Percentiles rank a stretch among this genome's conserved stretches.
Evolutionary conservation across 164 flowering plant species (phyloP).

Genomic region (Cinnamomum micranthum): DNA sequence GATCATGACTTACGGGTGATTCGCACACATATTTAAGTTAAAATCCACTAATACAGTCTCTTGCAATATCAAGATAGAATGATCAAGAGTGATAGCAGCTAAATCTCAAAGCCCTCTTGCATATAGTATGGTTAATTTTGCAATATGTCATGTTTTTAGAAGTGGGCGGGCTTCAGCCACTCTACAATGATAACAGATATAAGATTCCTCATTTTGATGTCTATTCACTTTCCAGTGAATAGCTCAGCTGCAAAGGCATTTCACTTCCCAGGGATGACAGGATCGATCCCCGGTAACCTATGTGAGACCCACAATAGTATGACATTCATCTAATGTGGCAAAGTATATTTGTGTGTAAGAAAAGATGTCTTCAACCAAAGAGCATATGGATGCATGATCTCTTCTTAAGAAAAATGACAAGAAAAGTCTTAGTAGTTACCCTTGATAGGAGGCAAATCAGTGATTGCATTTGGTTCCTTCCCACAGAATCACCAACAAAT

Average conservation of each 20-base stretch:
- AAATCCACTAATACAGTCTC: not conserved
- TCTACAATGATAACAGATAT: no score
- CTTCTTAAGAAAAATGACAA: not conserved
- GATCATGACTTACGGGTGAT: no score
- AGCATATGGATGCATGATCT: not conserved
- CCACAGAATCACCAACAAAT: slow-evolving; percentile 79
- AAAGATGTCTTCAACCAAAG: no score
- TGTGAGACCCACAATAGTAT: not conserved
- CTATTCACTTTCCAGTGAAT: no score
- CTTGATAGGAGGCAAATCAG: slow-evolving; percentile 69
- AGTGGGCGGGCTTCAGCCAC: no score
- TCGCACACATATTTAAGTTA: not conserved
- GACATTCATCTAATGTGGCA: not conserved
- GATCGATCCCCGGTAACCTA: not conserved
- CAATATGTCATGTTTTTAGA: no score
- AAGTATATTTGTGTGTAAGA: no score
- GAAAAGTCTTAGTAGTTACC: slow-evolving; percentile 27
- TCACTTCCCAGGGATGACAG: no score
- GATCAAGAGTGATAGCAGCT: not conserved
- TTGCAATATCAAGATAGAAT: not conserved
- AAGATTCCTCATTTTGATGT: no score
- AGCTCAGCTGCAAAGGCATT: no score
- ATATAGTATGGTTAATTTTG: no score
- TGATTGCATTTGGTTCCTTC: slow-evolving; percentile 81
- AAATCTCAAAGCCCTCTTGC: no score